Evolutionary conservation across 257 asterid genomes (phyloP), one percentile per base, ranked within the genome.

Genomic region (Nicotiana tabacum): DNA sequence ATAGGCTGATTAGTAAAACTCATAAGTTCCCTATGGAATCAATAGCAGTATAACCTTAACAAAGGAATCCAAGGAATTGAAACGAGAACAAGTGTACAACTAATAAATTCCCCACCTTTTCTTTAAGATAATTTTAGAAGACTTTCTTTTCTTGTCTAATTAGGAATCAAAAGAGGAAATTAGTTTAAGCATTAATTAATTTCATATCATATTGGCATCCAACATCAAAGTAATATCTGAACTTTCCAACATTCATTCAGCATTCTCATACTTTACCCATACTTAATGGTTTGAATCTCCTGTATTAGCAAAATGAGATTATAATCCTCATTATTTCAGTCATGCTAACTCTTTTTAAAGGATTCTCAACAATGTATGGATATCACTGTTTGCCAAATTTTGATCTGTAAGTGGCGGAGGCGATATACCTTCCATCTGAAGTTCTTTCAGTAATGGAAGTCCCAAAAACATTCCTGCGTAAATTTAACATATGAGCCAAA

Each of bases 401-500:
- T 53, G 12, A 16, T 24, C 56, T 43, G 27, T 33, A 32, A 65
- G 62, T 3, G 80, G 8, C 18, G 17, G 69, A 53, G 48, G 67
- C 35, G 16, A 67, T 78, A 90, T 86, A 92, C 96, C 87, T 82
- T 79, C 88, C 87, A n/a, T 60, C 84, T 80, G 85, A 84, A 60
- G 55, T 87, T 78, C 61, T 86, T 66, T 87, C 85, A 64, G 68
- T 84, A 55, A 92, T 90, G 57, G 89, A 86, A 85, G 93, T 92
- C 68, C 94, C 94, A 7, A 90, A 86, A 17, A 85, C 80, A 81
- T 92, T 92, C 86, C 94, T 92, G 91, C 85, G 86, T 39, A 15
- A 77, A 13, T 30, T 32, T 32, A 21, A 29, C 48, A 77, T 13
- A 7, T 18, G 55, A 29, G 37, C 77, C 15, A n/a, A 29, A 82